Percentiles rank a stretch among this genome's conserved stretches.
phyloP scores from a whole-genome alignment of 2,329 filamentous ascomycete genomes.

The Fusarium continuum region DNA sequence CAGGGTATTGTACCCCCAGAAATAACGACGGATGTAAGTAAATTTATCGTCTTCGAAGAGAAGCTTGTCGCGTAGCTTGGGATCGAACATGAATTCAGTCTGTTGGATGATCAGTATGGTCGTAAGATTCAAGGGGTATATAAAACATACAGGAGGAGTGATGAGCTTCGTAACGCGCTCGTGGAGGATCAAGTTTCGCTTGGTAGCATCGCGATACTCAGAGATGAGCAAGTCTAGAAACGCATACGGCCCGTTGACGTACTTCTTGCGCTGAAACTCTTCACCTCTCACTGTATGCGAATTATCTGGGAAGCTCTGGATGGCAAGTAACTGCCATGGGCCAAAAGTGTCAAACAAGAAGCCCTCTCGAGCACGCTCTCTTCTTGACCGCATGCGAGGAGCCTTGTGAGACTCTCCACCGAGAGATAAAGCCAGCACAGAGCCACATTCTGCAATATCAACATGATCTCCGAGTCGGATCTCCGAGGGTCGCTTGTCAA shows the following conservation, averaged over 20 bases:
- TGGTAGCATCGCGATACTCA: conserved; percentile 69
- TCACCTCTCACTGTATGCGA: conserved; percentile 64
- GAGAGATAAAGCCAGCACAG: conserved; percentile 66
- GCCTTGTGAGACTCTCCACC: conserved; percentile 60
- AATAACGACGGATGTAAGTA: conserved; percentile 69
- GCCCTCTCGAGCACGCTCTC: conserved; percentile 59
- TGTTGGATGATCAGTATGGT: conserved; percentile 29
- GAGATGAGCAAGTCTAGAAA: conserved; percentile 67
- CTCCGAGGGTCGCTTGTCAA: conserved; percentile 57
- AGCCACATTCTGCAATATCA: conserved; percentile 67
- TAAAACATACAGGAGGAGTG: conserved; percentile 49
- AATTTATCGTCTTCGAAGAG: conserved; percentile 70
- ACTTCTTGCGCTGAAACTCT: conserved; percentile 61
- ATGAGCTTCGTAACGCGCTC: conserved; percentile 66
- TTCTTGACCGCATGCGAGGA: conserved; percentile 59
- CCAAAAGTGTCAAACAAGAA: conserved; percentile 67
- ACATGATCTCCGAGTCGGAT: conserved; percentile 59
- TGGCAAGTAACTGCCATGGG: conserved; percentile 67
- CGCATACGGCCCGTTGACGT: conserved; percentile 68
- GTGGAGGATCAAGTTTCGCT: conserved; percentile 66
- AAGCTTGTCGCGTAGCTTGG: conserved; percentile 63
- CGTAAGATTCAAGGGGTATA: no score
- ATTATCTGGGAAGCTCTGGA: conserved; percentile 69
- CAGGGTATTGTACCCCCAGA: conserved; percentile 70
- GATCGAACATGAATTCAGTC: conserved; percentile 67